Conservation (phyloP, 2,329 filamentous ascomycete genomes). For the Bipolaris gigantea region DNA sequence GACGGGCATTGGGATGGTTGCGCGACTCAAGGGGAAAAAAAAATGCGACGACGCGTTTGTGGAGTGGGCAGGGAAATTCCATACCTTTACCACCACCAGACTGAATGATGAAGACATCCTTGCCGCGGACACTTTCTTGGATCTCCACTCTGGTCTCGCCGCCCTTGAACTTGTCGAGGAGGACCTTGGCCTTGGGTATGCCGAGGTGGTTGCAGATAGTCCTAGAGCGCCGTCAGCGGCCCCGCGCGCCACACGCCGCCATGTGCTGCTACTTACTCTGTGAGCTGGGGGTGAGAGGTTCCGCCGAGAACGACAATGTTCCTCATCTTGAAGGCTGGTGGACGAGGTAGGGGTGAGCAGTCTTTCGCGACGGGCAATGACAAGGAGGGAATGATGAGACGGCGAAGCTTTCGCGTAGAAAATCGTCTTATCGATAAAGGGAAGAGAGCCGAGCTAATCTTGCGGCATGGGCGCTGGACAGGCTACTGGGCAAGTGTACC, state of each 20-base stretch:
- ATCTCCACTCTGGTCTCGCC: conserved; percentile 96
- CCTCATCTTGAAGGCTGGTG: conserved; percentile 70
- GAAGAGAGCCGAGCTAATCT: conserved; percentile 5
- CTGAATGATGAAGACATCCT: conserved; percentile 97
- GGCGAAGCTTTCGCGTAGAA: conserved; percentile 9
- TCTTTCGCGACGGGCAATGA: conserved; percentile 14
- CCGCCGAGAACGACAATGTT: conserved; percentile 94
- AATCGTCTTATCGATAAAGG: conserved; percentile 11
- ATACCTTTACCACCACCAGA: conserved; percentile 74
- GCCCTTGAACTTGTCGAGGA: conserved; percentile 89
- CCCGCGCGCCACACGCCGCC: not conserved
- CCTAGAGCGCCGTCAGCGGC: conserved; percentile 20
- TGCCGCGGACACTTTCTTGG: conserved; percentile 91
- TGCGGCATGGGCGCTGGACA: conserved; percentile 27
- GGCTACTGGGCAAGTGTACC: conserved; percentile 12
- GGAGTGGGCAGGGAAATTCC: not conserved
- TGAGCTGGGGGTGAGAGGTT: conserved; percentile 86
- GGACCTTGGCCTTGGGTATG: conserved; percentile 79
- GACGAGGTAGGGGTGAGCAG: conserved; percentile 1
- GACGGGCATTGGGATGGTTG: not conserved
- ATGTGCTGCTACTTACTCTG: conserved; percentile 54
- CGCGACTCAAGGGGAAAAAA: not conserved
- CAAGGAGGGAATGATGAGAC: conserved; percentile 4
- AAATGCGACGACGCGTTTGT: conserved; percentile 1
- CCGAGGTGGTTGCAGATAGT: conserved; percentile 87